Conservation (phyloP, 495 filamentous ascomycete species). For the Daldinia vernicosa region DNA sequence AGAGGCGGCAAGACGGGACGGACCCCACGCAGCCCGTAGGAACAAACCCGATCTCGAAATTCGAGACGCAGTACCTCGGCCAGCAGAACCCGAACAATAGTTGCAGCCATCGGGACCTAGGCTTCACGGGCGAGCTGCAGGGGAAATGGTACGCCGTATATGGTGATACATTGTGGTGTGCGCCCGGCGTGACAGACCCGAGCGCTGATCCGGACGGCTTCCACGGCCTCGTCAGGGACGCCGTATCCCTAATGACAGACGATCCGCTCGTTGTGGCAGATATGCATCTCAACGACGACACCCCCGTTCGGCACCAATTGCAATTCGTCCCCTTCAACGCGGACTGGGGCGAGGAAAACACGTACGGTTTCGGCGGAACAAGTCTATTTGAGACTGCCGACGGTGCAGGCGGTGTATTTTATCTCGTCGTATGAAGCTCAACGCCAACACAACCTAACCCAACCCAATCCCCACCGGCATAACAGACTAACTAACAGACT, state of each 20-base stretch:
- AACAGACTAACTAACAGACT: neutral
- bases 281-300: neutral
- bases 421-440: neutral
- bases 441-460: too few relatives aligned
- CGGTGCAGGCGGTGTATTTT: neutral
- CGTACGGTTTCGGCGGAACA: neutral
- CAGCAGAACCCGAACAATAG: slow-evolving; percentile 50
- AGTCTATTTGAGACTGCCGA: neutral
- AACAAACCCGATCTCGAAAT: slow-evolving; percentile 42
- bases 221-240: neutral
- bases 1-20: neutral
- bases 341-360: neutral
- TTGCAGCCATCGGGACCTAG: slow-evolving; percentile 52
- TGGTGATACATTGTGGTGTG: slow-evolving; percentile 52
- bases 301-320: neutral
- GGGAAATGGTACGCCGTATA: slow-evolving; percentile 52
- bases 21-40: slow-evolving; percentile 51
- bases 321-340: neutral
- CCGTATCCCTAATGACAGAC: neutral
- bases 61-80: slow-evolving; percentile 43
- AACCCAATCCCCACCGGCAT: too few relatives aligned
- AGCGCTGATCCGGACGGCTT: slow-evolving; percentile 41
- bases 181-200: slow-evolving; percentile 43
- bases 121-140: slow-evolving; percentile 50
- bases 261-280: neutral